These are phyloP conservation scores for Colletotrichum australisinense DNA, from an alignment of 2,329 filamentous ascomycete genomes.

Conservation along the genomic window DNA sequence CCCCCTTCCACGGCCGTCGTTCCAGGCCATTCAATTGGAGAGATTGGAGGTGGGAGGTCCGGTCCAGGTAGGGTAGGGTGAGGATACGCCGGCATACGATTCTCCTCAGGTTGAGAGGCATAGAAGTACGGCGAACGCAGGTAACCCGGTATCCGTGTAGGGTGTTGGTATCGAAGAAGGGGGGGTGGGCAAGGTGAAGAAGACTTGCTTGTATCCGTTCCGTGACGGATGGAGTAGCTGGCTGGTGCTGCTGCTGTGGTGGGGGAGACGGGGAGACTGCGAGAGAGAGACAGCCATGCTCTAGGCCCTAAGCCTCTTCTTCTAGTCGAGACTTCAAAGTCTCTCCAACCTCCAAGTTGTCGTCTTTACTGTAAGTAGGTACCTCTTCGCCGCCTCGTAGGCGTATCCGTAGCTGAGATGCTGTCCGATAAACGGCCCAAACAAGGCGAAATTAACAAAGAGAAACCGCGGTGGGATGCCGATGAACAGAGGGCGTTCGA, in stretches of 20 bases:
- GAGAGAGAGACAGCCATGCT: background rate
- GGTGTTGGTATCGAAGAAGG: background rate
- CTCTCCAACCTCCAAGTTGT: background rate
- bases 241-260: no score
- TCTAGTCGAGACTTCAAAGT: background rate
- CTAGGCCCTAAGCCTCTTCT: background rate
- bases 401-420: no score
- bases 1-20: constrained; percentile 14
- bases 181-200: background rate
- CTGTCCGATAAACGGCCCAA: background rate
- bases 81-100: background rate
- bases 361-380: background rate
- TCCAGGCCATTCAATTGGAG: constrained; percentile 21
- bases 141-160: background rate
- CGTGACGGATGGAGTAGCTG: background rate
- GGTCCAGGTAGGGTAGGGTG: background rate
- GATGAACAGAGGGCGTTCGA: background rate
- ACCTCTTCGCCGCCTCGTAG: background rate
- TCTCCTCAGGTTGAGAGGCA: background rate
- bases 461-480: constrained; percentile 75
- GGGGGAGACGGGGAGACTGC: no score
- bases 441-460: constrained; percentile 78
- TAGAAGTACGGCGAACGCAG: background rate
- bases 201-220: background rate
- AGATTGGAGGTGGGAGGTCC: constrained; percentile 25